phyloP scores from a whole-genome alignment of 129 eudicot species.

The Helichrysum umbraculigerum region DNA sequence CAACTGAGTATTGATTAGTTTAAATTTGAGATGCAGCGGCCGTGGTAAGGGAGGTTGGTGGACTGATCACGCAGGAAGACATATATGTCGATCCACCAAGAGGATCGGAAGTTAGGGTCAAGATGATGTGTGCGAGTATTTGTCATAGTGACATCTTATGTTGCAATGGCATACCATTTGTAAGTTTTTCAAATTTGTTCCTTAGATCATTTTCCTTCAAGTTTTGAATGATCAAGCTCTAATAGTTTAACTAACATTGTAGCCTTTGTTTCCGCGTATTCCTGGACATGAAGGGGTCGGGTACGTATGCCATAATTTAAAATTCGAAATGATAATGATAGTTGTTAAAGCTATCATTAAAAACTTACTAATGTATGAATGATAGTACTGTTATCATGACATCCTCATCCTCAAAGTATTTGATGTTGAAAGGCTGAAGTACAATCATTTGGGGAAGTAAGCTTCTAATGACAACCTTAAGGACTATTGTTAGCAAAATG shows the following conservation, averaged over 20 bases:
- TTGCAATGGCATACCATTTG: conserved; percentile 45
- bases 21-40: conserved; percentile 48
- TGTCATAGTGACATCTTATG: conserved; percentile 61
- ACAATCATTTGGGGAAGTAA: not conserved
- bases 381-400: too few relatives aligned
- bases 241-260: not conserved
- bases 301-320: conserved; percentile 18
- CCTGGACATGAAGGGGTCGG: conserved; percentile 72
- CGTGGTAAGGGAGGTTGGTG: conserved; percentile 48
- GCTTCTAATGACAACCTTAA: not conserved
- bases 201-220: not conserved
- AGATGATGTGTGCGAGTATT: conserved; percentile 61
- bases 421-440: too few relatives aligned
- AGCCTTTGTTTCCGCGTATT: conserved; percentile 59
- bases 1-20: not conserved
- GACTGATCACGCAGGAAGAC: conserved; percentile 40
- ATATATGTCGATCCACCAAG: conserved; percentile 59
- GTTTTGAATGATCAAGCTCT: not conserved
- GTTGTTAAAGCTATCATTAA: not conserved
- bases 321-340: too few relatives aligned
- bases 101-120: conserved; percentile 50
- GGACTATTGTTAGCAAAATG: not conserved
- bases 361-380: not conserved
- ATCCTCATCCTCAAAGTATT: too few relatives aligned
- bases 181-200: conserved; percentile 16